Conservation (phyloP, 2,329 filamentous ascomycete species). For the Coniochaeta hoffmannii region DNA sequence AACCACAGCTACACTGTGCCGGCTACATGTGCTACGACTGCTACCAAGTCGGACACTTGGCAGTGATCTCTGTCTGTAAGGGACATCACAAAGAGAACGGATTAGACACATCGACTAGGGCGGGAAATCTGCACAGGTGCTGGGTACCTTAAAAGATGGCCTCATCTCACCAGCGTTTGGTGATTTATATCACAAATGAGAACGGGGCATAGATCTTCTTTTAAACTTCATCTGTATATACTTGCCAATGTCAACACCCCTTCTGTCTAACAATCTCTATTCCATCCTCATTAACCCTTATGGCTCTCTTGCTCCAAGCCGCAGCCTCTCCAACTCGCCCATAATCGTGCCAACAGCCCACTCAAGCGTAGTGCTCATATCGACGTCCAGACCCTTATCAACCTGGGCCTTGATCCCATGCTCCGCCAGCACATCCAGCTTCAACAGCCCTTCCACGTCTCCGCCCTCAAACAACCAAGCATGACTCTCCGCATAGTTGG, state of each 20-base stretch:
- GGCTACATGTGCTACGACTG: slow-evolving; percentile 19
- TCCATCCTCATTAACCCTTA: background rate
- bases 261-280: background rate
- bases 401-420: slow-evolving; percentile 41
- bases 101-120: too few relatives aligned
- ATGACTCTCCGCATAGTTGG: slow-evolving; percentile 80
- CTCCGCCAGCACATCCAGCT: slow-evolving; percentile 29
- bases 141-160: too few relatives aligned
- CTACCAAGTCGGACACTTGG: slow-evolving; percentile 24
- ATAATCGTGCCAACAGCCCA: slow-evolving; percentile 64
- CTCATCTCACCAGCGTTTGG: too few relatives aligned
- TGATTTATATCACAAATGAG: too few relatives aligned
- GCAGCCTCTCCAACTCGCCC: slow-evolving; percentile 28
- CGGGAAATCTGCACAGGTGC: too few relatives aligned
- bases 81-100: too few relatives aligned
- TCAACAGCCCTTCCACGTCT: slow-evolving; percentile 54
- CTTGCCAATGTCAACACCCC: background rate
- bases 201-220: background rate
- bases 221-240: background rate
- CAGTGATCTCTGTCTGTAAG: too few relatives aligned
- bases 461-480: slow-evolving; percentile 68
- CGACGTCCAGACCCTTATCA: slow-evolving; percentile 37
- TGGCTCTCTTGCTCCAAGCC: slow-evolving; percentile 1
- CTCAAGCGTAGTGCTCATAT: slow-evolving; percentile 54
- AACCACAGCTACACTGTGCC: slow-evolving; percentile 35